Conservation (phyloP, 331 rosid species). For the Erythrophleum ivorense region DNA sequence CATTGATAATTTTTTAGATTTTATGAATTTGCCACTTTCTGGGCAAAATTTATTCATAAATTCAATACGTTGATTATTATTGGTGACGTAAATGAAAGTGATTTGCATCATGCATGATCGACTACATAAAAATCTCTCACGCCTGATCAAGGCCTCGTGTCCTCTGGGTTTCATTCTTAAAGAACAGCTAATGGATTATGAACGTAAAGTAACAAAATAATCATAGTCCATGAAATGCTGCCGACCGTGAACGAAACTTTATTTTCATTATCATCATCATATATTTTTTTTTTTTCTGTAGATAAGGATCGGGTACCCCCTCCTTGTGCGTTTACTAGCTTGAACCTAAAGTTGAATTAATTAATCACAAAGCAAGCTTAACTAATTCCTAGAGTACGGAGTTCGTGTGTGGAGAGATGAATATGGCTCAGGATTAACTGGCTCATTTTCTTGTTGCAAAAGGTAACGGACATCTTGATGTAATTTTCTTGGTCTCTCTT, state of each 20-base stretch:
- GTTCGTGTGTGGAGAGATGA: background rate
- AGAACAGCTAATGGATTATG: background rate
- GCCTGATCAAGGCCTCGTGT: background rate
- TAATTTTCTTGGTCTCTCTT: background rate
- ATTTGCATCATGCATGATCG: background rate
- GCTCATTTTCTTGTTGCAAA: background rate
- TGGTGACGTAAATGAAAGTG: background rate
- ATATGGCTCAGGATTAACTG: background rate
- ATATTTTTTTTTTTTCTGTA: background rate
- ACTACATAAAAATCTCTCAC: background rate
- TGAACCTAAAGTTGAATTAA: background rate
- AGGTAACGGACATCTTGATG: background rate
- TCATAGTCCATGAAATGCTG: background rate
- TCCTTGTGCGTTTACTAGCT: background rate
- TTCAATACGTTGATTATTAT: background rate
- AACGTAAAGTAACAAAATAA: background rate
- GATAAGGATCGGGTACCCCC: background rate
- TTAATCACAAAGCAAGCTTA: background rate
- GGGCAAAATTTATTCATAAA: background rate
- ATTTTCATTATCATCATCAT: background rate
- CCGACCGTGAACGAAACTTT: background rate
- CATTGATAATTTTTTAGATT: background rate
- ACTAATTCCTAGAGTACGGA: background rate
- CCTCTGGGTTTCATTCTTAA: background rate
- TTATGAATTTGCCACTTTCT: background rate